A percentile compares a stretch with the other conserved stretches of the same genome.
phyloP scores from a whole-genome alignment of 345 rosid species.

The Melastoma malabathricum region DNA sequence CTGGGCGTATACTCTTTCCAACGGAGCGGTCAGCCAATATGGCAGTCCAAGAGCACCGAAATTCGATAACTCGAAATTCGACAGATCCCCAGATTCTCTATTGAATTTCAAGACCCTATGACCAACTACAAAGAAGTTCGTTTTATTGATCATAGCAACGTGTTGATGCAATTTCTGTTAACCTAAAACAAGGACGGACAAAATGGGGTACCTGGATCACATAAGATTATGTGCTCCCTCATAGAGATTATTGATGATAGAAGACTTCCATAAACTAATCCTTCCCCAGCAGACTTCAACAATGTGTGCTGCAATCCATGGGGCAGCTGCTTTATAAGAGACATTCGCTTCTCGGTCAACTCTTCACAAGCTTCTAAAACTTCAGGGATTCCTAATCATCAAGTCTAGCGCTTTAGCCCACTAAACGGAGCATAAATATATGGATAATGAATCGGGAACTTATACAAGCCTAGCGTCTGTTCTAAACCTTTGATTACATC shows the following conservation, averaged over 20 bases:
- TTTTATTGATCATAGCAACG: background rate
- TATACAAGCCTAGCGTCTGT: slow-evolving; percentile 1
- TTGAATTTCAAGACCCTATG: slow-evolving; percentile 55
- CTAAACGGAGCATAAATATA: slow-evolving; percentile 1
- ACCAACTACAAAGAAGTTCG: slow-evolving; percentile 30
- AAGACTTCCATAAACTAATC: slow-evolving; percentile 26
- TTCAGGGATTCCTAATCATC: slow-evolving; percentile 31
- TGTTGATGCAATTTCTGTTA: slow-evolving; percentile 11
- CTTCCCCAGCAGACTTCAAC: slow-evolving; percentile 22
- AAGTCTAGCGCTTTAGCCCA: background rate
- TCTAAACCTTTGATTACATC: slow-evolving; percentile 54
- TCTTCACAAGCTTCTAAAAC: slow-evolving; percentile 39
- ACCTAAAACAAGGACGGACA: slow-evolving; percentile 1
- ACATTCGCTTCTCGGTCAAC: slow-evolving; percentile 44
- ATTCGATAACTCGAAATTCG: slow-evolving; percentile 55
- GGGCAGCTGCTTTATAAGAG: slow-evolving; percentile 49
- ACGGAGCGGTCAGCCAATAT: slow-evolving; percentile 53
- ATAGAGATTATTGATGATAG: slow-evolving; percentile 45
- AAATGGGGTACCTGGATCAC: slow-evolving; percentile 48
- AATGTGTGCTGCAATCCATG: slow-evolving; percentile 37
- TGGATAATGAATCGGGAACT: slow-evolving; percentile 1
- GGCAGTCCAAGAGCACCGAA: slow-evolving; percentile 76
- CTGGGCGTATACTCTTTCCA: slow-evolving; percentile 60
- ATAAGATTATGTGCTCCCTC: slow-evolving; percentile 34
- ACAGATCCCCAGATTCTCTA: slow-evolving; percentile 46